Evolutionary conservation across 2,329 filamentous ascomycete species (phyloP), one percentile per base, ranked within the genome.

Genomic region (Coleophoma eucalyptorum): DNA sequence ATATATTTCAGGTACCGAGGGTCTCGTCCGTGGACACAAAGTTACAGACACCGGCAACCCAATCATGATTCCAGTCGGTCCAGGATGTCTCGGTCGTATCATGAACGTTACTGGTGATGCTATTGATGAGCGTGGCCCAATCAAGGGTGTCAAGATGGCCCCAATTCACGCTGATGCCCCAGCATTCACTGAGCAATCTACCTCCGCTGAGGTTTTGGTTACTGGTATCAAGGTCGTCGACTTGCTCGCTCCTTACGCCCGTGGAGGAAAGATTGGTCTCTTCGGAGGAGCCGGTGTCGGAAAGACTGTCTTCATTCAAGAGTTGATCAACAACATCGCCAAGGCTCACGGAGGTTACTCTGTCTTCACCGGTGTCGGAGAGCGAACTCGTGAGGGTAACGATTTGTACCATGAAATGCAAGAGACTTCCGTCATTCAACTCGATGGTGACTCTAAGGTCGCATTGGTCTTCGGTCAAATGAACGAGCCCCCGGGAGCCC

Each of bases 351-450:
- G 94, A 96, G 94, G 94, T 96, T 99, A 96, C 89, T 99, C 94
- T 64, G 94, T 99, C 74, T 99, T 99, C 88, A 96, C 91, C 72
- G 94, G 94, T 93, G 94, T 99, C 78, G 94, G 94, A 75, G 94
- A 99, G 88, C 93, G 94, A 83, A 99, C 94, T 73, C 94, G 94
- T 90, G 94, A 99, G 87, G 94, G 94, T 85, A 99, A 99, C 86
- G 94, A 99, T 87, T 78, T 99, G 83, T 99, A 99, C 88, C 93
- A 99, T 81, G 94, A 99, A 86, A 99, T 99, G 94, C 94, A 97
- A 83, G 93, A 99, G 81, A 99, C 94, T 65, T 90, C 89, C 71
- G 94, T 99, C 84, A 99, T 99, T 78, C 86, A 99, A 78, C 90
- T 99, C 63, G 94, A 99, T 62, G 94, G 94, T 77, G 93, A 97